Percentiles rank a stretch among this genome's conserved stretches.
Evolutionary conservation across 768 basidiomycete genomes (phyloP).

Genomic region (Boletus patriciae): DNA sequence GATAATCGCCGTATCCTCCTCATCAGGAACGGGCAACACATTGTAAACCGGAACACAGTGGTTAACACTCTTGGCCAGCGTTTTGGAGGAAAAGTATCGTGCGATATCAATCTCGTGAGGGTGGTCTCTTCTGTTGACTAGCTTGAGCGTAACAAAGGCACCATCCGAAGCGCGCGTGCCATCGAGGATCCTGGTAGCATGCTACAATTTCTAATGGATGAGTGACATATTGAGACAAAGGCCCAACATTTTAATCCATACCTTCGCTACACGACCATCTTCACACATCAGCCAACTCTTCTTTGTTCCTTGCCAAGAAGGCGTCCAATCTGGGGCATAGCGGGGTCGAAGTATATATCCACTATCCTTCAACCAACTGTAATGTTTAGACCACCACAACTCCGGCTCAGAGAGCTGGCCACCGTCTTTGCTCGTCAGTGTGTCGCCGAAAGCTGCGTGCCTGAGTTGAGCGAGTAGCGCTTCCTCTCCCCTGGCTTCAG

Average conservation of each 20-base stretch:
- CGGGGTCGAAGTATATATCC: slow-evolving; percentile 23
- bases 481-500: too few species aligned
- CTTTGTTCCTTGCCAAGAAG: slow-evolving; percentile 19
- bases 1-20: slow-evolving; percentile 13
- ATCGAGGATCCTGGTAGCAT: slow-evolving; percentile 25
- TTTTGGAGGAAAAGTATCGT: slow-evolving; percentile 14
- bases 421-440: too few species aligned
- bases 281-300: slow-evolving; percentile 5
- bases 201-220: slow-evolving; percentile 20
- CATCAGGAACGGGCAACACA: slow-evolving; percentile 10
- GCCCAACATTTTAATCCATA: neutral
- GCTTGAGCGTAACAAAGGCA: slow-evolving; percentile 32
- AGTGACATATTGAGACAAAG: neutral
- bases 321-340: slow-evolving; percentile 21
- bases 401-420: slow-evolving; percentile 5
- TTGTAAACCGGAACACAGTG: slow-evolving; percentile 38
- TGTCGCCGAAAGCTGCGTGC: too few species aligned
- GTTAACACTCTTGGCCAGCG: slow-evolving; percentile 18
- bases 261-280: neutral
- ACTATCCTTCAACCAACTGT: slow-evolving; percentile 10
- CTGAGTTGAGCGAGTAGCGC: too few species aligned
- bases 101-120: slow-evolving; percentile 35
- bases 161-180: slow-evolving; percentile 32
- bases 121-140: slow-evolving; percentile 10
- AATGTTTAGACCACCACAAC: slow-evolving; percentile 12